Base-by-base conservation (phyloP, 768 basidiomycete genomes). In the Boletus fagicola region DNA sequence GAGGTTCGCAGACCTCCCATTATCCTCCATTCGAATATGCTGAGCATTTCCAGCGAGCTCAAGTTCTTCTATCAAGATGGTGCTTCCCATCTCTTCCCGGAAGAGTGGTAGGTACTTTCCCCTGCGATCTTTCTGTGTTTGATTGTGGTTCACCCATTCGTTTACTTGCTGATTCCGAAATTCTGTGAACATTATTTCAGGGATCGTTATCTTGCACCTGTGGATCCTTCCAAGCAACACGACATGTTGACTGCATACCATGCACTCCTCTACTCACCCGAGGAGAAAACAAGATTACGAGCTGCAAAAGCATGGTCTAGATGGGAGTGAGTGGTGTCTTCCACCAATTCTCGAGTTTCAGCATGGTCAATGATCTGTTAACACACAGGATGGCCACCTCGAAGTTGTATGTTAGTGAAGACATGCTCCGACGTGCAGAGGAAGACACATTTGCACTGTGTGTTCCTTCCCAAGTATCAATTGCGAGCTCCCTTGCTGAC, bases 21-120 rank as follows among this genome's bases (percentile, higher is more conserved):
- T 13, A 10, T 10, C 16, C 31, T 54, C 11, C 40, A 49, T 26
- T 22, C 9, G 15, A 31, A n/a, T 38, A 20, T 48, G 18, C 55
- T 60, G 16, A 65, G 5, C 26, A 5, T 38, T 38, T 47, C 33
- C 35, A 77, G 86, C 63, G 94, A 98, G 73, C 81, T 97, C 40
- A 80, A 82, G 20, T 98, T 94, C 78, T 96, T 97, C 78, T 97
- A 95, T 72, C 93, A 94, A 76, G 83, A 90, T 3, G 92, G 92
- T 15, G 75, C 90, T 12, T 87, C 86, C 5, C 85, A 88, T 68
- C 71, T 92, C 31, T 94, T 93, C 78, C 91, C 92, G 0, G 90
- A 93, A 73, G 91, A 92, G 62, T 96, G 92, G 92, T 91, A 63
- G 28, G 74, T 58, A 39, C 18, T 46, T 13, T 49, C n/a, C 8